phyloP scores from a whole-genome alignment of 2,329 filamentous ascomycete species.

The Pseudogymnoascus destructans region DNA sequence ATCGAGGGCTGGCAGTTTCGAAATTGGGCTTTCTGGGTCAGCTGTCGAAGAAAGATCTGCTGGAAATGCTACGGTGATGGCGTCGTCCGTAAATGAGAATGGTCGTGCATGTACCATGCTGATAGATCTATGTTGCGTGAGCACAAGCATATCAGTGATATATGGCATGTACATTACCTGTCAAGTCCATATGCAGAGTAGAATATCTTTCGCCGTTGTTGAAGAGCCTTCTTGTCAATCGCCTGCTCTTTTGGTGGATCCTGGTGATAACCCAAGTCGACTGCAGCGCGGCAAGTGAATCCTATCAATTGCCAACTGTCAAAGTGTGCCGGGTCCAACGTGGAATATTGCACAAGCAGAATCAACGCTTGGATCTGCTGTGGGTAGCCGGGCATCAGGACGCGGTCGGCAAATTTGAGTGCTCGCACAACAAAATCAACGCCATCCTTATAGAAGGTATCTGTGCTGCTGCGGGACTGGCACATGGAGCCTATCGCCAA shows the following conservation, averaged over 20 bases:
- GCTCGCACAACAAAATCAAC: constrained; percentile 48
- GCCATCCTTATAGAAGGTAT: constrained; percentile 46
- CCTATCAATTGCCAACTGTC: constrained; percentile 91
- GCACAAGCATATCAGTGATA: background rate
- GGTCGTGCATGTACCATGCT: constrained; percentile 78
- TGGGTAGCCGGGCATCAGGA: constrained; percentile 73
- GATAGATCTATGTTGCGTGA: constrained; percentile 47
- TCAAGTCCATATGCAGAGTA: constrained; percentile 86
- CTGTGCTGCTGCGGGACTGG: constrained; percentile 56
- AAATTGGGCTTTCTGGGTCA: constrained; percentile 16
- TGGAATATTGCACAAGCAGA: constrained; percentile 76
- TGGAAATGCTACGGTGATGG: constrained; percentile 69
- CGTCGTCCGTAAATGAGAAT: constrained; percentile 89
- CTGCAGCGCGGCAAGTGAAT: constrained; percentile 72
- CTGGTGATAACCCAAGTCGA: constrained; percentile 87
- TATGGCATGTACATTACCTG: constrained; percentile 39
- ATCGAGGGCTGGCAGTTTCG: constrained; percentile 36
- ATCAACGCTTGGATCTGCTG: constrained; percentile 78
- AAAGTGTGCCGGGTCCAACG: constrained; percentile 81
- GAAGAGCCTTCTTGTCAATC: constrained; percentile 55
- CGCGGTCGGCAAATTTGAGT: constrained; percentile 64
- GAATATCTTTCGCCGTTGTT: constrained; percentile 71
- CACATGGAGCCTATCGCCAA: constrained; percentile 68
- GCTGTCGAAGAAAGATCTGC: constrained; percentile 28
- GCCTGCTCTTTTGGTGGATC: constrained; percentile 63